These are phyloP conservation scores for Pseudogymnoascus sp. DNA, from an alignment of 2,329 filamentous ascomycete genomes.

Conservation along the genomic window DNA sequence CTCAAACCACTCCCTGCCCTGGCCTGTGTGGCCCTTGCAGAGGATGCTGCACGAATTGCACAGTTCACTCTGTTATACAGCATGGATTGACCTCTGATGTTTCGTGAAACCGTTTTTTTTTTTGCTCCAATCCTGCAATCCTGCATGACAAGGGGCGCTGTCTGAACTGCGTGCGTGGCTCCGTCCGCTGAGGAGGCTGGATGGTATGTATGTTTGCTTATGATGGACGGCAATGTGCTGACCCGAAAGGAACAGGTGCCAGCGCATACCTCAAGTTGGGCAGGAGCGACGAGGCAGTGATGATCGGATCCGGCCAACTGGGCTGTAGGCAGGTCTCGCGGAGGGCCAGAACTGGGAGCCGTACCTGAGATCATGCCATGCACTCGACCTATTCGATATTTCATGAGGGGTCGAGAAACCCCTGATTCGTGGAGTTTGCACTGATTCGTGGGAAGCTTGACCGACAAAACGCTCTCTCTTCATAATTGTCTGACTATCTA, in stretches of 20 bases:
- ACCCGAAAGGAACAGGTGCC: neutral
- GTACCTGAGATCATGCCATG: neutral
- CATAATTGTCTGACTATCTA: too few relatives aligned
- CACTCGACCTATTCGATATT: neutral
- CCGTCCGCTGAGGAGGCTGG: neutral
- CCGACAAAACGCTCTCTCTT: neutral
- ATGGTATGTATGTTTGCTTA: neutral
- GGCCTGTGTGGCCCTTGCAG: neutral
- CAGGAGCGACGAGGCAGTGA: neutral
- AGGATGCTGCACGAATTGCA: too few relatives aligned
- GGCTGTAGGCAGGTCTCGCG: neutral
- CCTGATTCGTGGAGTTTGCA: neutral
- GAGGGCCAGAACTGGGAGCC: neutral
- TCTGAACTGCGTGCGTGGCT: neutral
- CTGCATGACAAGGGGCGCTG: neutral
- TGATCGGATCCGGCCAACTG: neutral
- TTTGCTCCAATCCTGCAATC: neutral
- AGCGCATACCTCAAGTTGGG: neutral
- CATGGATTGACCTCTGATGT: neutral
- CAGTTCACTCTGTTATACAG: neutral
- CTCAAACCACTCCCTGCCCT: conserved; percentile 2
- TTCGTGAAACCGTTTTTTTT: neutral
- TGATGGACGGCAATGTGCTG: neutral
- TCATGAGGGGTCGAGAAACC: neutral
- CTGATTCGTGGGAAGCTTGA: conserved; percentile 4